These are phyloP conservation scores for Dendrobium nobile DNA, from an alignment of 106 monocot species.

Conservation along the genomic window DNA sequence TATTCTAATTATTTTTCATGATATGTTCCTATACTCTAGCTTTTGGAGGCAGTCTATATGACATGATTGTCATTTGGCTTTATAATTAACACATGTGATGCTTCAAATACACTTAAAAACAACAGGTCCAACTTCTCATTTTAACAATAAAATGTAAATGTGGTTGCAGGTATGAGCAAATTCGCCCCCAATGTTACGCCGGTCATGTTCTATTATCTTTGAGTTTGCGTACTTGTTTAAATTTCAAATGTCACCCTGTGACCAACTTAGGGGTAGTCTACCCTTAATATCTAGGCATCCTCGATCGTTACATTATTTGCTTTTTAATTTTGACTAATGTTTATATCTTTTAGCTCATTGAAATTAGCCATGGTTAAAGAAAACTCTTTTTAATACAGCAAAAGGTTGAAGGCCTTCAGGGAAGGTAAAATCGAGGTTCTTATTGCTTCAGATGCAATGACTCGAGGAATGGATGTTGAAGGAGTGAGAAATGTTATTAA, in stretches of 20 bases:
- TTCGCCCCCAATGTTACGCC: not conserved
- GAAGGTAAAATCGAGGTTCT: conserved; percentile 72
- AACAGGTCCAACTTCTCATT: not conserved
- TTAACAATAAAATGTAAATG: not conserved
- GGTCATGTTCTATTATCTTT: not conserved
- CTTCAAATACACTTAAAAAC: not conserved
- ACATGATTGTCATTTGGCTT: not conserved
- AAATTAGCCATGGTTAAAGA: not conserved
- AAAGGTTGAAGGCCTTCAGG: conserved; percentile 69
- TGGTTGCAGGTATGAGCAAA: not conserved
- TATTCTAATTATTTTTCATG: not conserved
- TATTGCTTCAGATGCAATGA: conserved; percentile 84
- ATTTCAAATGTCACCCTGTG: not conserved
- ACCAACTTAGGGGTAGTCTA: not conserved
- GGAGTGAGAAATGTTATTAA: conserved; percentile 84
- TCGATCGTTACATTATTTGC: not conserved
- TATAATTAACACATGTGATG: not conserved
- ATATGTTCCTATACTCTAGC: not conserved
- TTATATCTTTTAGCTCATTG: not conserved
- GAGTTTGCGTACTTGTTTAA: not conserved
- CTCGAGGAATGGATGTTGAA: conserved; percentile 92
- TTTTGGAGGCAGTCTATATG: not conserved
- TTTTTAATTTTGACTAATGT: not conserved
- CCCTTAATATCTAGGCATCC: not conserved
- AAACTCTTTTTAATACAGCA: conserved; percentile 33